These are phyloP conservation scores for Acer saccharum DNA, from an alignment of 345 rosid species.

Conservation along the genomic window DNA sequence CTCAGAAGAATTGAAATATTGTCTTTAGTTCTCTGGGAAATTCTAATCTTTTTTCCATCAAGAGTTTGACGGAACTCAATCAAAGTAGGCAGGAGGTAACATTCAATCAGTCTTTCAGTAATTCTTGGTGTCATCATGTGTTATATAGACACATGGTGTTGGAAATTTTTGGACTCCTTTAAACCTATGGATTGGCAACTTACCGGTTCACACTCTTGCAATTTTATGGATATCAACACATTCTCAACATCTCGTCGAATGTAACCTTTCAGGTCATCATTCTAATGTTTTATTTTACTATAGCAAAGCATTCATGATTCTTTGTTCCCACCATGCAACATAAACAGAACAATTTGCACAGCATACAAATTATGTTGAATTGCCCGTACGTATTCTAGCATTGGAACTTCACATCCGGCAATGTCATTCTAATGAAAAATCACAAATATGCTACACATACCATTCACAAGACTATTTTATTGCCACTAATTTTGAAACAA, in stretches of 20 bases:
- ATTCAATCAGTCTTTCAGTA: neutral
- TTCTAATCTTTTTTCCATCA: neutral
- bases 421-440: neutral
- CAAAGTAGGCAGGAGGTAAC: neutral
- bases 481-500: neutral
- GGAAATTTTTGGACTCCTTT: neutral
- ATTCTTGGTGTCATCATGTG: neutral
- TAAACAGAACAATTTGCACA: neutral
- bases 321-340: neutral
- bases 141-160: neutral
- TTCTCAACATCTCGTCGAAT: neutral
- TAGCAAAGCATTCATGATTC: neutral
- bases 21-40: neutral
- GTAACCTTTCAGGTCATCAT: neutral
- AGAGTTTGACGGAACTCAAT: neutral
- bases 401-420: neutral
- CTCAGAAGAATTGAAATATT: neutral
- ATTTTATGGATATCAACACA: neutral
- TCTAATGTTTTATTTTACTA: neutral
- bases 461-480: neutral
- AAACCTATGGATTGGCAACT: neutral
- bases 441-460: neutral
- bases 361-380: neutral
- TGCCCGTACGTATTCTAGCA: neutral
- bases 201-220: neutral